Base-by-base conservation (phyloP, 2,329 filamentous ascomycete species). In the Aspergillus hortae region DNA sequence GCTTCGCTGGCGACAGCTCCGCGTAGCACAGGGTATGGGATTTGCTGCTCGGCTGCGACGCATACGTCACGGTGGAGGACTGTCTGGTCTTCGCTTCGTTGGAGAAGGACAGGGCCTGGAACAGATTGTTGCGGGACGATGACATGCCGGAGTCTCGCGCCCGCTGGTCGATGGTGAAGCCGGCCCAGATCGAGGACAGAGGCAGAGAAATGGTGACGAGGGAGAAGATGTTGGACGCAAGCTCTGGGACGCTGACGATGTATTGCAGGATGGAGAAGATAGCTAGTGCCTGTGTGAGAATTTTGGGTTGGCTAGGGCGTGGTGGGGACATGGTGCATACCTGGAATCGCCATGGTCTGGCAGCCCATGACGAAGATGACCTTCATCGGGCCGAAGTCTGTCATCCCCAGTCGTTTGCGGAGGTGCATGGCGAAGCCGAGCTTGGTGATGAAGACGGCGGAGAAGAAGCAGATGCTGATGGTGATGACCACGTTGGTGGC, bases 331-430 rank as follows among this genome's bases (percentile, higher is more conserved):
- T 4, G 21, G 17, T 33, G 36, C 32, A 12, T 73, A 85, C 84
- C 79, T 64, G 85, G 85, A 55, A 87, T 74, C 32, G 84, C 63
- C 75, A 88, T 77, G 1, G 84, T 87, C 68, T 87, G 84, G 55
- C 81, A 84, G 44, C 83, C 81, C 79, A 87, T 86, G 60, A 87
- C 79, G 65, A 85, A 85, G 55, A 88, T 81, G 51, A 85, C 79
- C 59, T 85, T 82, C 76, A 88, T 83, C 1, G 83, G 81, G 9
- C 83, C 82, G 61, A 85, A 86, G 49, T 82, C 78, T 50, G 73
- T 77, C 61, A 86, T 73, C 1, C 83, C 82, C 54, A 87, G 71
- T 58, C 72, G 74, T 49, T 74, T 77, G 19, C 85, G 79, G 56
- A 80, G 73, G 7, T 74, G 65, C 32, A 88, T 78, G 6, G 83